Evolutionary conservation across 2,329 filamentous ascomycete genomes (phyloP).

Genomic region (Torrubiella hemipterigena): DNA sequence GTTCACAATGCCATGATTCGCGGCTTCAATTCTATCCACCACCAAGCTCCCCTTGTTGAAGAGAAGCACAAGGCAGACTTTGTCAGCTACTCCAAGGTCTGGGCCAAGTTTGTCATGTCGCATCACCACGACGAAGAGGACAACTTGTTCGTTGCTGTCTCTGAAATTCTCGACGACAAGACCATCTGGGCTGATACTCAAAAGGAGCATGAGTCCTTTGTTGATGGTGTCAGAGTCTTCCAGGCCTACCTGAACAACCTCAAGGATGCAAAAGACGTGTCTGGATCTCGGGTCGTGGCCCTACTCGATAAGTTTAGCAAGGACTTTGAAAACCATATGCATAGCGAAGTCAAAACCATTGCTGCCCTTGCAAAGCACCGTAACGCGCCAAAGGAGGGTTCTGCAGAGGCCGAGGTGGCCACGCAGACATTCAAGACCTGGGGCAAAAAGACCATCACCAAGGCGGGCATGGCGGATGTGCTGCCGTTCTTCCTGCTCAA

Average conservation of each 20-base stretch:
- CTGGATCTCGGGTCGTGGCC: conserved; percentile 28
- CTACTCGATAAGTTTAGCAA: conserved; percentile 39
- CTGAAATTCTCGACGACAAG: conserved; percentile 36
- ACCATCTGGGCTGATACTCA: conserved; percentile 38
- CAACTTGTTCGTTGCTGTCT: conserved; percentile 42
- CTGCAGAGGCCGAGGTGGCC: conserved; percentile 31
- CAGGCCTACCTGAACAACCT: conserved; percentile 36
- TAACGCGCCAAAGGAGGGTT: conserved; percentile 33
- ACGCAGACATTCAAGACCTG: conserved; percentile 42
- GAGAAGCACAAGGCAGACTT: conserved; percentile 43
- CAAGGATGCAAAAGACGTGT: conserved; percentile 27
- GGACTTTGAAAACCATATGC: conserved; percentile 42
- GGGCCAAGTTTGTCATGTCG: conserved; percentile 45
- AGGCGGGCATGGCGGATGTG: conserved; percentile 45
- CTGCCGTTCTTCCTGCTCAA: conserved; percentile 56
- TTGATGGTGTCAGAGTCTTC: conserved; percentile 38
- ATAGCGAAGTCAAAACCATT: conserved; percentile 41
- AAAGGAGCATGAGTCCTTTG: conserved; percentile 42
- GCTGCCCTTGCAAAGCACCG: conserved; percentile 35
- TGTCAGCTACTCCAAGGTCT: conserved; percentile 43
- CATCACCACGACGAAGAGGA: conserved; percentile 51
- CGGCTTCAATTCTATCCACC: conserved; percentile 51
- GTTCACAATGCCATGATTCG: conserved; percentile 52
- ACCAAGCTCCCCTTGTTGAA: conserved; percentile 41
- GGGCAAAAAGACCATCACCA: conserved; percentile 52